These are phyloP conservation scores for Scorias spongiosa DNA, from an alignment of 2,329 filamentous ascomycete species.

Conservation along the genomic window DNA sequence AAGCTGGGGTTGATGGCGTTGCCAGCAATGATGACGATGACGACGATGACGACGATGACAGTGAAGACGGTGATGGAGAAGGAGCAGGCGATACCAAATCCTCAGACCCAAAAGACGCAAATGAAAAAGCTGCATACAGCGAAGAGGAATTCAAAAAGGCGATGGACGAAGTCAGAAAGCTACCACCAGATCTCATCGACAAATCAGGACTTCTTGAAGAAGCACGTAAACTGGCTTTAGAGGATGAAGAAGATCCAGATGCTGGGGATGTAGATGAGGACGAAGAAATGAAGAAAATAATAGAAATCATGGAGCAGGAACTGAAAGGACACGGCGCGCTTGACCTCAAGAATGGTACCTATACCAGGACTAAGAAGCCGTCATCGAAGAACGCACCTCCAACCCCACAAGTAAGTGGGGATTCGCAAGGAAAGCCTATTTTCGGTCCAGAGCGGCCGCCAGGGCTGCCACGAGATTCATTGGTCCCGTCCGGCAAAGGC, in stretches of 20 bases:
- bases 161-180: slow-evolving; percentile 86
- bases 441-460: slow-evolving; percentile 19
- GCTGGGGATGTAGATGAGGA: slow-evolving; percentile 33
- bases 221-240: slow-evolving; percentile 21
- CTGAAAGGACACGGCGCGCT: slow-evolving; percentile 54
- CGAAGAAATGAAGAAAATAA: slow-evolving; percentile 48
- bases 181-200: slow-evolving; percentile 30
- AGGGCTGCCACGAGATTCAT: slow-evolving; percentile 5
- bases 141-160: slow-evolving; percentile 72
- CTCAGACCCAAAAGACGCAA: slow-evolving; percentile 44
- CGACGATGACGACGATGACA: slow-evolving; percentile 39
- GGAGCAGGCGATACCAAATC: slow-evolving; percentile 19
- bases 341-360: slow-evolving; percentile 23
- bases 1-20: slow-evolving; percentile 64
- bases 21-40: slow-evolving; percentile 57
- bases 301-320: slow-evolving; percentile 57
- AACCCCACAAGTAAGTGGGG: background rate
- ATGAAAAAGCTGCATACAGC: slow-evolving; percentile 64
- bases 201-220: slow-evolving; percentile 19
- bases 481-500: slow-evolving; percentile 15
- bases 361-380: slow-evolving; percentile 12
- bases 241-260: slow-evolving; percentile 29
- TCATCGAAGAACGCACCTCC: background rate
- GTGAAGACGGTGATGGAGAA: slow-evolving; percentile 26
- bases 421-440: slow-evolving; percentile 4